phyloP scores from a whole-genome alignment of 140 eudicot genomes.

The Senecio squalidus region DNA sequence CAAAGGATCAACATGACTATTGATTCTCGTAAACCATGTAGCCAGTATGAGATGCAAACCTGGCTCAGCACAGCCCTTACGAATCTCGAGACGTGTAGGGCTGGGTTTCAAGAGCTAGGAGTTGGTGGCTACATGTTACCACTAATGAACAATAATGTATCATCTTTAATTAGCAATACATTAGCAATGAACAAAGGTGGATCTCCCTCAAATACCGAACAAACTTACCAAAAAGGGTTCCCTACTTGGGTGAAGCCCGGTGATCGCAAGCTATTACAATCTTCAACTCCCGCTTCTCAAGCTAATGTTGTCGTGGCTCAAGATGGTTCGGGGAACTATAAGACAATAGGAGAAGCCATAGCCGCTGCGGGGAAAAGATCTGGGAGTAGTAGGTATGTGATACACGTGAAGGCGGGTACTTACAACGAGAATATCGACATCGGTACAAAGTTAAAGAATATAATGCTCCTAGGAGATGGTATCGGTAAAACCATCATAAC shows the following conservation, averaged over 20 bases:
- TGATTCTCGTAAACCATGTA: slow-evolving; percentile 25
- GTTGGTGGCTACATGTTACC: slow-evolving; percentile 28
- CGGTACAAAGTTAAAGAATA: slow-evolving; percentile 23
- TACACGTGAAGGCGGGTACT: slow-evolving; percentile 31
- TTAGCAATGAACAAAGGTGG: slow-evolving; percentile 42
- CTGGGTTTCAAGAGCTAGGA: slow-evolving; percentile 38
- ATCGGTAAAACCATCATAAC: slow-evolving; percentile 43
- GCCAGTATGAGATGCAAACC: slow-evolving; percentile 34
- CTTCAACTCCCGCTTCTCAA: neutral
- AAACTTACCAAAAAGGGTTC: slow-evolving; percentile 22
- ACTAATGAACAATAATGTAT: slow-evolving; percentile 23
- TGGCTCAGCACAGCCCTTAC: slow-evolving; percentile 54
- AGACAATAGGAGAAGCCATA: slow-evolving; percentile 27
- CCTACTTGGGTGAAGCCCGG: slow-evolving; percentile 35
- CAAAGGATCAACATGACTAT: slow-evolving; percentile 30
- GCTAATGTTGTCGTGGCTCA: slow-evolving; percentile 33
- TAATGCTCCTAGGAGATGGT: slow-evolving; percentile 47
- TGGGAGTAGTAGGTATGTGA: slow-evolving; percentile 30
- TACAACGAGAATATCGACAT: slow-evolving; percentile 29
- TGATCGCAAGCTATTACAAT: slow-evolving; percentile 29
- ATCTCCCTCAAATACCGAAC: slow-evolving; percentile 1
- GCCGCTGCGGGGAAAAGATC: slow-evolving; percentile 24
- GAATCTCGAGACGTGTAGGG: slow-evolving; percentile 34
- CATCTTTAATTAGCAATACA: slow-evolving; percentile 33
- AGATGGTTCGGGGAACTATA: slow-evolving; percentile 35